These are phyloP conservation scores for Aristolochia fimbriata DNA, from an alignment of 164 flowering plant species.

Conservation along the genomic window DNA sequence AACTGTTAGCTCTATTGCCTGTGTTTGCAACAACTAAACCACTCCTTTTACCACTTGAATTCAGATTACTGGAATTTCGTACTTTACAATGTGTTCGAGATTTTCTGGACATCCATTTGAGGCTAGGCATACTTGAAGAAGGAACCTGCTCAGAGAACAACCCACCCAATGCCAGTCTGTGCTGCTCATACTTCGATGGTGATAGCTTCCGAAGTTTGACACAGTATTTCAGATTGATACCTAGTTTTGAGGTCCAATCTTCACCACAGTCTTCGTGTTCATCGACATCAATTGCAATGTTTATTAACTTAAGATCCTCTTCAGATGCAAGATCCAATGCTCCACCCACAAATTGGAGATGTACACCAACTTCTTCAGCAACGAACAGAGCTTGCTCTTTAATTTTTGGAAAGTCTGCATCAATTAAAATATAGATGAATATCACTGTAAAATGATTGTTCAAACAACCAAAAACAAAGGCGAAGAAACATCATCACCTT, in stretches of 20 bases:
- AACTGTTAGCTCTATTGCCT: conserved; percentile 13
- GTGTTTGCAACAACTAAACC: conserved; percentile 15
- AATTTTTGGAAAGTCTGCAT: conserved; percentile 76
- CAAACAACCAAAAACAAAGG: background rate
- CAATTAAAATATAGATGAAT: conserved; percentile 1
- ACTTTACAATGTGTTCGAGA: conserved; percentile 44
- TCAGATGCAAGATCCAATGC: conserved; percentile 47
- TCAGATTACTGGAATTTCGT: conserved; percentile 11
- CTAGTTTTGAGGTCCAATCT: conserved; percentile 85
- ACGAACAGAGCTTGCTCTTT: conserved; percentile 49
- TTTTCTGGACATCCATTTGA: conserved; percentile 62
- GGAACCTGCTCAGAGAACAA: conserved; percentile 30
- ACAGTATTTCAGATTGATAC: conserved; percentile 54
- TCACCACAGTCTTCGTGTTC: conserved; percentile 37
- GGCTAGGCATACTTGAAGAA: conserved; percentile 18
- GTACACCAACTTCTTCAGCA: conserved; percentile 55
- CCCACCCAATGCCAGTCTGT: conserved; percentile 43
- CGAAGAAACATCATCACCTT: too few species aligned
- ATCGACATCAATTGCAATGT: conserved; percentile 66
- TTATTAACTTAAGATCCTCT: conserved; percentile 65
- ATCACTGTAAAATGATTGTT: background rate
- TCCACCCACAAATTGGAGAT: conserved; percentile 41
- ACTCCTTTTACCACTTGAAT: conserved; percentile 23
- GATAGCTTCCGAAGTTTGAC: conserved; percentile 49
- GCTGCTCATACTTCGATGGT: conserved; percentile 41